These are phyloP conservation scores for Aureobasidium sp. DNA, from an alignment of 2,329 filamentous ascomycete genomes.

Conservation along the genomic window DNA sequence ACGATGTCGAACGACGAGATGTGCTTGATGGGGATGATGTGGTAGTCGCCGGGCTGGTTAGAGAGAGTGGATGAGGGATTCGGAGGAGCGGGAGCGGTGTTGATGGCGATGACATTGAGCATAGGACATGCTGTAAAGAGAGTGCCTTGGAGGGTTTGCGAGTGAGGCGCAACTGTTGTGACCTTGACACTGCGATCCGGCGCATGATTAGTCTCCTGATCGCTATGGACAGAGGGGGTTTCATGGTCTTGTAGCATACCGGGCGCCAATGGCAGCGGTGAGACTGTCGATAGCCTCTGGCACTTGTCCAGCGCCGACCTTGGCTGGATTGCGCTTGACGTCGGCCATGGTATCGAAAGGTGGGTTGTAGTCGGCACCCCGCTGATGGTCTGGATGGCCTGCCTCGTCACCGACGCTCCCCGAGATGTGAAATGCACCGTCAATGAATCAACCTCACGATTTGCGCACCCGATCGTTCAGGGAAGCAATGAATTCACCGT, in stretches of 20 bases:
- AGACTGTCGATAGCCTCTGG: slow-evolving; percentile 44
- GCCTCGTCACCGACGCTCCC: background rate
- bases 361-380: background rate
- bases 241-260: slow-evolving; percentile 39
- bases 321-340: slow-evolving; percentile 51
- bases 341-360: slow-evolving; percentile 43
- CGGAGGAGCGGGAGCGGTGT: slow-evolving; percentile 43
- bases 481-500: background rate
- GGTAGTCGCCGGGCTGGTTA: slow-evolving; percentile 48
- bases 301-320: slow-evolving; percentile 37
- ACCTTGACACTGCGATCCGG: slow-evolving; percentile 46
- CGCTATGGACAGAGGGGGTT: background rate
- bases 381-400: background rate
- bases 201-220: background rate
- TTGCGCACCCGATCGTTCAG: background rate
- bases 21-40: slow-evolving; percentile 53
- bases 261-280: slow-evolving; percentile 54
- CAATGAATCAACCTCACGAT: background rate
- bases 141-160: slow-evolving; percentile 52
- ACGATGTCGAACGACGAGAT: slow-evolving; percentile 53
- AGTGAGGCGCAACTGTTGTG: slow-evolving; percentile 45
- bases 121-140: slow-evolving; percentile 56
- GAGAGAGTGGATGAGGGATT: slow-evolving; percentile 36
- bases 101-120: slow-evolving; percentile 55
- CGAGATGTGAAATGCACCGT: slow-evolving; percentile 3